Base-by-base conservation (phyloP, 176 grass and related monocot genomes). In the maize (Zea mays) region DNA sequence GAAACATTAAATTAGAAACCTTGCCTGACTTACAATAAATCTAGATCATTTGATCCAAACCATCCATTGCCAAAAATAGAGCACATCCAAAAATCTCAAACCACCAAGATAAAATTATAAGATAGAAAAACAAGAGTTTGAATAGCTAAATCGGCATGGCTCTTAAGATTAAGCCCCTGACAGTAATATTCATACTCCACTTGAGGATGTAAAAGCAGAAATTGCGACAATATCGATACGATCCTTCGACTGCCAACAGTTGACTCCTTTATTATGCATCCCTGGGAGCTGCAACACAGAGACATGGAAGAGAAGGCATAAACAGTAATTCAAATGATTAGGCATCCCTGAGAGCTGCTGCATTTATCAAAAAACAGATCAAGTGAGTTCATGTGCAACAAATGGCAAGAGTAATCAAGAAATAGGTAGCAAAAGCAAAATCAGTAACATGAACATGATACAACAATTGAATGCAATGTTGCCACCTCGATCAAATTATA, bases 251-350 rank as follows among this genome's bases (percentile, higher is more conserved):
- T 14, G 77, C 74, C 77, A 98, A 67, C 91, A 97, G 14, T 91
- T 97, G 27, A 94, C 61, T 3, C 95, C 95, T 90, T 92, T 97
- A 80, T 92, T 94, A 88, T 94, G 91, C 72, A 88, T 88, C 78
- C 78, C 84, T 77, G 95, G 80, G 56, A 94, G 75, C 81, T 97
- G 89, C 52, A 94, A 88, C 44, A 66, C 73, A 79, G 65, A 62
- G 87, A 88, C 85, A 97, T 85, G 88, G 82, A 75, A 88, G 76
- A 79, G 61, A 19, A 87, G 16, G 46, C 19, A 78, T 15, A 69
- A 88, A 84, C 7, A 74, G 9, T 14, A 83, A 73, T 75, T 60
- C 9, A 86, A 78, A 71, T 34, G 56, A 63, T 72, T 57, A 19
- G 6, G 15, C 14, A 45, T 38, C 57, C 13, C 13, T 50, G 13